Percentiles rank a stretch among this genome's conserved stretches.
Evolutionary conservation across 371 early-diverging fungal species (phyloP).

Genomic region (Mucor piriformis): DNA sequence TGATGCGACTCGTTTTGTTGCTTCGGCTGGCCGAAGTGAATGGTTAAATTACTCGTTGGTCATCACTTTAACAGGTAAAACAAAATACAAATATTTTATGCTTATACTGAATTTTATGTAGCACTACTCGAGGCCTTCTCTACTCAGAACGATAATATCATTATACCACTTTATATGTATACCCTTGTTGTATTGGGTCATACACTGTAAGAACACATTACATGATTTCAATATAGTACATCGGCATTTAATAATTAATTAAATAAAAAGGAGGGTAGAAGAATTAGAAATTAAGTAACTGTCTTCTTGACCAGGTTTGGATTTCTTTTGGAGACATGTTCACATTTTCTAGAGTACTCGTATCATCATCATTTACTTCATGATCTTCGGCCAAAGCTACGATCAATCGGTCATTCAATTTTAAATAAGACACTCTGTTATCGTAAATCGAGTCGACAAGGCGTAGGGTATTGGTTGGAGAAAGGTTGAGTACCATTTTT

Average conservation of each 20-base stretch:
- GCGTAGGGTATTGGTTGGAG: conserved; percentile 14
- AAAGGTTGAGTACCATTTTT: neutral
- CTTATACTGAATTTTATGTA: conserved; percentile 8
- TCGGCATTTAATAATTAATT: neutral
- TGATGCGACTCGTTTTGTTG: conserved; percentile 23
- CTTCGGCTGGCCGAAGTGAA: conserved; percentile 25
- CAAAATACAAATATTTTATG: neutral
- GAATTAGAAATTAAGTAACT: conserved; percentile 6
- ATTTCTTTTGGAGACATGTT: neutral
- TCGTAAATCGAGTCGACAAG: conserved; percentile 11
- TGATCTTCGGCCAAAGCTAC: conserved; percentile 4
- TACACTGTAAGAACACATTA: conserved; percentile 5
- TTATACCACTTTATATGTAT: conserved; percentile 73
- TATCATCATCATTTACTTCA: conserved; percentile 1
- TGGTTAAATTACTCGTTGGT: conserved; percentile 29
- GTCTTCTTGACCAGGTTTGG: conserved; percentile 17
- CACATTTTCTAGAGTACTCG: neutral
- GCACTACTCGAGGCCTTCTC: conserved; percentile 66
- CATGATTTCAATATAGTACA: neutral
- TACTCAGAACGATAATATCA: conserved; percentile 79
- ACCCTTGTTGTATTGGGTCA: conserved; percentile 37
- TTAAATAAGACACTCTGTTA: conserved; percentile 2
- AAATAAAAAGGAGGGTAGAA: neutral
- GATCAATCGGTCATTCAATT: conserved; percentile 9
- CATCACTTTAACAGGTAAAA: conserved; percentile 39